Percentiles rank a stretch among this genome's conserved stretches.
These are phyloP conservation scores for Saturnispora diversa DNA, from an alignment of 805 yeast species.

Conservation along the genomic window DNA sequence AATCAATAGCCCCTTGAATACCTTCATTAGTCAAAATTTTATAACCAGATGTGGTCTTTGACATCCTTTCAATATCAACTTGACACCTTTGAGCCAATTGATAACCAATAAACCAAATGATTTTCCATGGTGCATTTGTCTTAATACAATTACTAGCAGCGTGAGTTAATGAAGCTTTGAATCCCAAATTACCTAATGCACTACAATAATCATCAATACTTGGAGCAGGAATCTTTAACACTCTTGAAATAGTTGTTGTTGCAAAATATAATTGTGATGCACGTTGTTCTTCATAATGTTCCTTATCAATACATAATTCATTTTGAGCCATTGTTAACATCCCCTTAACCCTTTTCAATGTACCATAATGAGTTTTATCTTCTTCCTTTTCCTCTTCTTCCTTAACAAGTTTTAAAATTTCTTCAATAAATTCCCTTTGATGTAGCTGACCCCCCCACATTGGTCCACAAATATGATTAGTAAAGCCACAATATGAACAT, in stretches of 20 bases:
- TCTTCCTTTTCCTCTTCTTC: conserved; percentile 27
- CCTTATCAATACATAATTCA: conserved; percentile 40
- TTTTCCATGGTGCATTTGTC: conserved; percentile 83
- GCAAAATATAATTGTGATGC: conserved; percentile 74
- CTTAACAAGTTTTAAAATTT: conserved; percentile 46
- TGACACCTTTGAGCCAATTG: conserved; percentile 48
- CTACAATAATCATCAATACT: conserved; percentile 63
- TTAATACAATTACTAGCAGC: conserved; percentile 80
- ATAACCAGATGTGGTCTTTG: conserved; percentile 49
- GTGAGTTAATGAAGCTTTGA: conserved; percentile 77
- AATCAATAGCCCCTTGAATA: conserved; percentile 31
- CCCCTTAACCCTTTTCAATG: conserved; percentile 79
- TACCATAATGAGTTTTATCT: conserved; percentile 62
- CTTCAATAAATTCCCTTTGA: conserved; percentile 54
- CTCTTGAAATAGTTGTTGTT: conserved; percentile 66
- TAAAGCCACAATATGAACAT: conserved; percentile 65
- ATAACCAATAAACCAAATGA: conserved; percentile 63
- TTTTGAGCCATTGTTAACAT: conserved; percentile 79
- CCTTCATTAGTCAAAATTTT: conserved; percentile 41
- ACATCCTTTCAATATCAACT: conserved; percentile 34
- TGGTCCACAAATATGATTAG: conserved; percentile 85
- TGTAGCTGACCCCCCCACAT: conserved; percentile 89
- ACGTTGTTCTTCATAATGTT: conserved; percentile 12
- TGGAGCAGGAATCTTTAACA: conserved; percentile 77
- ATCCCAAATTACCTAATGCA: conserved; percentile 81